Evolutionary conservation across 371 early-diverging fungal genomes (phyloP).

Genomic region (Apophysomyces ossiformis): DNA sequence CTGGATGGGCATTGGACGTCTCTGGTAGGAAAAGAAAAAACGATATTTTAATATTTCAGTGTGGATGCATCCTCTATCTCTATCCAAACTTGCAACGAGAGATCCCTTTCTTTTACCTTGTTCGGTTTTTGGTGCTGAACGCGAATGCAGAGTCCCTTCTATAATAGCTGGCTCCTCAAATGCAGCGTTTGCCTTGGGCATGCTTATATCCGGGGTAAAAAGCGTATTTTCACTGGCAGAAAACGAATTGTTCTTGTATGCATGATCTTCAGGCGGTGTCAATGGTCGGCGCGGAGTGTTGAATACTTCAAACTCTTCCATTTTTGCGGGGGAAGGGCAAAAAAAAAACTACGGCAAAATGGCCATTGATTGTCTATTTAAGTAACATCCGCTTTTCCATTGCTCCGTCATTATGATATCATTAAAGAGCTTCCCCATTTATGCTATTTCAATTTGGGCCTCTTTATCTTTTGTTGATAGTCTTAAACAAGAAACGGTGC

Average conservation of each 20-base stretch:
- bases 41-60: too few species aligned
- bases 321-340: background rate
- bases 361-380: background rate
- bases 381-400: background rate
- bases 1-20: background rate
- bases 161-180: background rate
- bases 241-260: background rate
- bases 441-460: background rate
- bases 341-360: background rate
- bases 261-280: slow-evolving; percentile 5
- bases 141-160: background rate
- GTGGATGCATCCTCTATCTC: too few species aligned
- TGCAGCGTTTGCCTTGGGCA: background rate
- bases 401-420: slow-evolving; percentile 5
- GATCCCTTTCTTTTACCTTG: too few species aligned
- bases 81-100: too few species aligned
- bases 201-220: background rate
- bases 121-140: too few species aligned
- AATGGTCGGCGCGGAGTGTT: background rate
- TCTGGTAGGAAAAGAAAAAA: too few species aligned
- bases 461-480: too few species aligned
- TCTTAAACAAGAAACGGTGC: too few species aligned
- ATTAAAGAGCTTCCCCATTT: background rate
- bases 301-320: background rate
- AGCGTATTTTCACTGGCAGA: background rate